Conservation (phyloP, 305 asterid genomes). For the Solanum hybrid region DNA sequence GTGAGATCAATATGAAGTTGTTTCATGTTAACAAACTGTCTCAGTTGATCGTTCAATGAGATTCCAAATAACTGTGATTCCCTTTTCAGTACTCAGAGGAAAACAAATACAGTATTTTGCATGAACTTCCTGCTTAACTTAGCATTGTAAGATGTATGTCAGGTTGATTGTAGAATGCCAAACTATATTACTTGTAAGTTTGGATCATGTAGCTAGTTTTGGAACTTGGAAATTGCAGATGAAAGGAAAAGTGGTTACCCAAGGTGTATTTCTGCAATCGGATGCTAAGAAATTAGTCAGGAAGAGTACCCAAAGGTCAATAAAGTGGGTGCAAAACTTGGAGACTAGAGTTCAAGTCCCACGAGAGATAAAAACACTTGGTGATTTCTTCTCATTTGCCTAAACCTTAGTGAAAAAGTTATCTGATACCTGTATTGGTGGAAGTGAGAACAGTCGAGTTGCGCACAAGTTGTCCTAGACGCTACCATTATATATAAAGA, state of each 20-base stretch:
- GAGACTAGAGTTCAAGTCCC: neutral
- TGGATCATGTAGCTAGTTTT: neutral
- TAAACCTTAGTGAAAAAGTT: neutral
- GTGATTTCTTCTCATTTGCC: neutral
- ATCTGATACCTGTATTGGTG: neutral
- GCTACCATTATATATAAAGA: neutral
- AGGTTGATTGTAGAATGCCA: neutral
- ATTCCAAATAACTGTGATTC: neutral
- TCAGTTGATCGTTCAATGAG: neutral
- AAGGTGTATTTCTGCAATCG: neutral
- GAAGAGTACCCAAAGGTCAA: neutral
- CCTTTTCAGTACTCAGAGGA: neutral
- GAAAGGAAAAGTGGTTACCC: neutral
- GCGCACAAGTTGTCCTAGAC: neutral
- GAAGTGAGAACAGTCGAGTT: neutral
- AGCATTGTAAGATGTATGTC: neutral
- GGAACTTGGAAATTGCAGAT: neutral
- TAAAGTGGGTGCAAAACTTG: neutral
- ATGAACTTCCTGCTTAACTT: neutral
- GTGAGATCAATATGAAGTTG: neutral
- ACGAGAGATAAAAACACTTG: neutral
- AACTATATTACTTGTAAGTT: neutral
- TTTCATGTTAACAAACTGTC: neutral
- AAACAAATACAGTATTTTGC: neutral
- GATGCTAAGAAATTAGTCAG: neutral